Conservation (phyloP, 2,329 filamentous ascomycete species). For the Epichloe sp. region DNA sequence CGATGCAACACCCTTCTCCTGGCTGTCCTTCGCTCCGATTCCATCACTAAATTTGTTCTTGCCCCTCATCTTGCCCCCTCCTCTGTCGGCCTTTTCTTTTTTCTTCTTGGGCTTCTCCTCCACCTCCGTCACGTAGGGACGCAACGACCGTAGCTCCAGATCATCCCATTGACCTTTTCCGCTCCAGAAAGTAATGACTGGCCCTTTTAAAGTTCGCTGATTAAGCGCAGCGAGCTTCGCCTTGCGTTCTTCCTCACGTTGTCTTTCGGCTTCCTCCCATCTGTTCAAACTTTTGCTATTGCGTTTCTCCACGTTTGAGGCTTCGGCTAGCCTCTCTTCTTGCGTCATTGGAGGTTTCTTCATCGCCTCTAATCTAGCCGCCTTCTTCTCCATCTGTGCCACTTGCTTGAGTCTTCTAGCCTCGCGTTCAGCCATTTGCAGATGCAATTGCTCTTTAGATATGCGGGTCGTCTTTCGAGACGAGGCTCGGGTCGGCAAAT, state of each 20-base stretch:
- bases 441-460: slow-evolving; percentile 50
- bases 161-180: slow-evolving; percentile 75
- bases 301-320: slow-evolving; percentile 67
- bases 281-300: slow-evolving; percentile 85
- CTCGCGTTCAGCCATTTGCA: slow-evolving; percentile 63
- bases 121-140: slow-evolving; percentile 49
- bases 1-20: not conserved
- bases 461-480: slow-evolving; percentile 43
- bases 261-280: slow-evolving; percentile 89
- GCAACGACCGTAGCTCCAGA: slow-evolving; percentile 58
- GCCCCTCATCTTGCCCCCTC: slow-evolving; percentile 13
- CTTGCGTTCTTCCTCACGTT: slow-evolving; percentile 69
- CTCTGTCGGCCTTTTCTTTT: slow-evolving; percentile 29
- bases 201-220: slow-evolving; percentile 73
- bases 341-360: slow-evolving; percentile 79
- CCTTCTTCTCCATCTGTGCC: slow-evolving; percentile 51
- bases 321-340: slow-evolving; percentile 70
- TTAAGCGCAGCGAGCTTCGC: slow-evolving; percentile 79
- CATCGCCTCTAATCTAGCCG: slow-evolving; percentile 57
- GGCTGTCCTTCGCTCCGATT: slow-evolving; percentile 6
- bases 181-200: slow-evolving; percentile 87
- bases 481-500: slow-evolving; percentile 45
- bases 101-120: slow-evolving; percentile 51
- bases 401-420: slow-evolving; percentile 58
- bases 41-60: slow-evolving; percentile 16